Base-by-base conservation (phyloP, 257 asterid species). In the Rauvolfia tetraphylla region DNA sequence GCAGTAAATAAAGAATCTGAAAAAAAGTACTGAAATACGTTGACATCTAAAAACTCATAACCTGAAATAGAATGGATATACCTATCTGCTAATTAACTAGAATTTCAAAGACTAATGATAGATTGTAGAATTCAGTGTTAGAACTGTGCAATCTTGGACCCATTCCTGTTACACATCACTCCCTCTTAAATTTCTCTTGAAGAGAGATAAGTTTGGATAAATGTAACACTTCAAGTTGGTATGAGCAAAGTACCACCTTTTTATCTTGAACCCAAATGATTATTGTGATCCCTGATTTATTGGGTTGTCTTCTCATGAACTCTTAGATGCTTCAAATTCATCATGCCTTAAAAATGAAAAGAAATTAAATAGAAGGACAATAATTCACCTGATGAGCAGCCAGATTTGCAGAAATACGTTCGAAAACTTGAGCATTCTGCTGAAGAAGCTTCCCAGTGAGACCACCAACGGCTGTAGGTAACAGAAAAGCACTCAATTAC, bases 341-440 rank as follows among this genome's bases (percentile, higher is more conserved):
- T 67, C 41, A 51, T 49, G 76, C 80, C 56, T 20, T 15, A 42
- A 76, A 10, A 63, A 54, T 66, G 62, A 76, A 49, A 71, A 1
- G 31, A 62, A 18, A 59, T 65, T 54, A 42, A 73, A 62, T 5
- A 17, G 31, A 25, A 39, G 49, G 34, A 44, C 34, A 44, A 67
- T 67, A 22, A 34, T 73, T 81, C 54, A 88, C 96, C 90, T 86
- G 90, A 81, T 85, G 90, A 80, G 89, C 69, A 7, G 90, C 78
- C 22, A 90, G 82, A 84, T 92, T 92, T 34, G 87, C 54, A 14
- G 97, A 88, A 71, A 92, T 89, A 84, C 88, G 92, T 65, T 92
- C 81, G 75, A 91, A 87, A 83, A 87, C 83, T 89, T 87, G 88
- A 57, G 83, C 85, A 76, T 92, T 92, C 73, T 88, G 92, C 81